Base-by-base conservation (phyloP, 1,139 yeast species). In the Blastobotrys serpentis region DNA sequence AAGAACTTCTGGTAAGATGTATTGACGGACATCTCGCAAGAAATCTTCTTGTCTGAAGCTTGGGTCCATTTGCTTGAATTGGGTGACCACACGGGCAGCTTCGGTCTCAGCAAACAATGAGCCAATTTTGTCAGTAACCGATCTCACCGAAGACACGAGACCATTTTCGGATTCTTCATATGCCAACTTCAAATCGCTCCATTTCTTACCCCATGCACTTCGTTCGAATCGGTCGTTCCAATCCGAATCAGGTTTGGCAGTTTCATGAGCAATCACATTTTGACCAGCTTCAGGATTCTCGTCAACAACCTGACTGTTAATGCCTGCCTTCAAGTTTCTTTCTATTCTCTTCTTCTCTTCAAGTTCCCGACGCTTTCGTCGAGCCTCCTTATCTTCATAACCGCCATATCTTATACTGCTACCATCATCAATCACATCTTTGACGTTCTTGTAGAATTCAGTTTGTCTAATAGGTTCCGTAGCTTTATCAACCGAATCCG, bases 61-160 rank as follows among this genome's bases (percentile, higher is more conserved):
- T 46, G 98, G 96, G 69, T 94, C 99, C 79, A 92, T 83, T 64
- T 82, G 79, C 70, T 81, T 86, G 72, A 94, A 88, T 66, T 85
- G 82, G 57, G 85, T 83, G 55, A 87, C 76, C 22, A 90, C 98
- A 67, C 86, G 84, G 26, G 96, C 98, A 56, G 88, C 83, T 71
- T 94, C 99, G 39, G 98, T 94, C 71, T 94, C 99, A 21, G 94
- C 92, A 64, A 94, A 92, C 61, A 88, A 80, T 3, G 95, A 89
- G 46, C 95, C 84, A 49, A 92, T 73, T 63, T 87, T 86, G 64
- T 84, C 90, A 37, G 86, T 66, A 34, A 94, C 72, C 16, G 94
- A 86, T 72, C 98, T 82, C 48, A 92, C 69, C 42, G 86, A 72
- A 16, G 94, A 81, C 55, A 94, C 79, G 60, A 94, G 74, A 4